These are phyloP conservation scores for Ogataea parapolymorpha DNA, from an alignment of 805 yeast genomes.

Conservation along the genomic window DNA sequence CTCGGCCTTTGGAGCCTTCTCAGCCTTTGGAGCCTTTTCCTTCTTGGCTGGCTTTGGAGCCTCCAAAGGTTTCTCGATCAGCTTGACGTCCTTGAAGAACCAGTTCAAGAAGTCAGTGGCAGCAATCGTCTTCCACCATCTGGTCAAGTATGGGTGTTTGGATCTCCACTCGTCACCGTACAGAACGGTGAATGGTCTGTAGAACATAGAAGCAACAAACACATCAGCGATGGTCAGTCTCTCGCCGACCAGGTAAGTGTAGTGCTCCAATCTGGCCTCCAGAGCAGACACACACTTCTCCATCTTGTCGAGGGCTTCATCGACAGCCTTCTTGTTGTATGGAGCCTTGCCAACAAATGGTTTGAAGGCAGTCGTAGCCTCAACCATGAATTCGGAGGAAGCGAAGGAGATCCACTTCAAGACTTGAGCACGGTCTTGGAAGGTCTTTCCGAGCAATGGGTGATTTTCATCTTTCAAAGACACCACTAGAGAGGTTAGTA, in stretches of 20 bases:
- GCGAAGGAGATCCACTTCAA: conserved; percentile 76
- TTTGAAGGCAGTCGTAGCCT: conserved; percentile 47
- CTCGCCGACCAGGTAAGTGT: conserved; percentile 48
- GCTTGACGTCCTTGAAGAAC: conserved; percentile 49
- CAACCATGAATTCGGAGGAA: conserved; percentile 60
- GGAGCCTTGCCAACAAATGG: conserved; percentile 65
- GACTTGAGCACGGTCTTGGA: conserved; percentile 60
- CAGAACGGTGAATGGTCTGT: conserved; percentile 45
- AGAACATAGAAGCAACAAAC: conserved; percentile 39
- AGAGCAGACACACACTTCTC: conserved; percentile 40
- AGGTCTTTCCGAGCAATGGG: conserved; percentile 57
- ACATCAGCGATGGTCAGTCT: conserved; percentile 45
- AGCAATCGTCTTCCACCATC: conserved; percentile 50
- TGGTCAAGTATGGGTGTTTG: conserved; percentile 45
- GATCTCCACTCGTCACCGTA: conserved; percentile 52
- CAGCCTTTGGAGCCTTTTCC: conserved; percentile 54
- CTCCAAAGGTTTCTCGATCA: conserved; percentile 65
- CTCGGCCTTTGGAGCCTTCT: conserved; percentile 33
- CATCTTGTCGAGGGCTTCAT: conserved; percentile 33
- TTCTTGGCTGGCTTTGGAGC: conserved; percentile 65
- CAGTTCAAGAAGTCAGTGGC: conserved; percentile 46
- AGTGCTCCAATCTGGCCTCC: conserved; percentile 52
- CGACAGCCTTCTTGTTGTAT: conserved; percentile 66
- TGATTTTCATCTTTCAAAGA: conserved; percentile 41
- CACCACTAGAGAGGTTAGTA: conserved; percentile 37